phyloP scores from a whole-genome alignment of 1,284 basidiomycete species.

The Sphagnurus paluster region DNA sequence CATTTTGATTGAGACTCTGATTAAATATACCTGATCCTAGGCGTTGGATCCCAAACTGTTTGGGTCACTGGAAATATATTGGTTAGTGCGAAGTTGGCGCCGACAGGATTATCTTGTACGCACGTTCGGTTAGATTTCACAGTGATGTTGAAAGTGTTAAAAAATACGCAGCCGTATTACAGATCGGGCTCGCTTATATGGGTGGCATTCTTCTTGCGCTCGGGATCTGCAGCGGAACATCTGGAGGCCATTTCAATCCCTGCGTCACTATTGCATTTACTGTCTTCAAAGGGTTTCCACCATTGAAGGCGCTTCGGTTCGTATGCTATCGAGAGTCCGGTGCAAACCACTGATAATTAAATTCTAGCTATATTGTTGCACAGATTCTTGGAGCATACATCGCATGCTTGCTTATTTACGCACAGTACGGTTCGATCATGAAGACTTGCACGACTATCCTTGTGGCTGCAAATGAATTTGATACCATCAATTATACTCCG shows the following conservation, averaged over 20 bases:
- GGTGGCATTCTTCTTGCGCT: slow-evolving; percentile 66
- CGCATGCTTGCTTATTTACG: slow-evolving; percentile 58
- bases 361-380: slow-evolving; percentile 56
- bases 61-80: slow-evolving; percentile 54
- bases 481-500: slow-evolving; percentile 53
- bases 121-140: slow-evolving; percentile 18
- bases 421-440: slow-evolving; percentile 60
- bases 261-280: slow-evolving; percentile 56
- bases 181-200: slow-evolving; percentile 64
- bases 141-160: slow-evolving; percentile 12
- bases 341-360: slow-evolving; percentile 4
- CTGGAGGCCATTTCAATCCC: slow-evolving; percentile 68
- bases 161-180: slow-evolving; percentile 52
- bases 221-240: slow-evolving; percentile 50
- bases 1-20: not conserved
- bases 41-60: slow-evolving; percentile 58
- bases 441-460: slow-evolving; percentile 44
- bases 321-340: not conserved
- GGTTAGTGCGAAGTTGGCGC: slow-evolving; percentile 23
- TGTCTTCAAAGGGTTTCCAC: slow-evolving; percentile 58
- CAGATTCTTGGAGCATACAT: slow-evolving; percentile 67
- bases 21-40: slow-evolving; percentile 29
- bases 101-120: slow-evolving; percentile 47
- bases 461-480: slow-evolving; percentile 39
- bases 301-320: slow-evolving; percentile 51